phyloP scores from a whole-genome alignment of 768 basidiomycete species.

The Lanmaoa rubissima region DNA sequence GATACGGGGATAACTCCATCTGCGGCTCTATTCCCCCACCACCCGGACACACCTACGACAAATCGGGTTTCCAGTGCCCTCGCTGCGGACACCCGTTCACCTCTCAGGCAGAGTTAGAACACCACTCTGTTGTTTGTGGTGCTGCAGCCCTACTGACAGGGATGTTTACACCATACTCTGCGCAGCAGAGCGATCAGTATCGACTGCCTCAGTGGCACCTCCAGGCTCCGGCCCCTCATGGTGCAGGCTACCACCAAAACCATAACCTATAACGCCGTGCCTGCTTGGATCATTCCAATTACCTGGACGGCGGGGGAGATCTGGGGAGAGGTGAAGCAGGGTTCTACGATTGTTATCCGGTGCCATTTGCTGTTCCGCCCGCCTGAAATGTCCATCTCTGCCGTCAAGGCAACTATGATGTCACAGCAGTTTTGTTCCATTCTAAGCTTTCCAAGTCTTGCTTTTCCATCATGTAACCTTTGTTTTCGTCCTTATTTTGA shows the following conservation, averaged over 20 bases:
- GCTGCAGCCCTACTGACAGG: slow-evolving; percentile 9
- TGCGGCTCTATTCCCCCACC: slow-evolving; percentile 2
- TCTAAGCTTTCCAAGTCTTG: background rate
- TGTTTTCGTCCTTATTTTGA: background rate
- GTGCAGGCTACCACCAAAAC: background rate
- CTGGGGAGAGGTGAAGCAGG: background rate
- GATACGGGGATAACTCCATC: background rate
- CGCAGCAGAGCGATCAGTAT: background rate
- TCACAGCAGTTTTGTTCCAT: background rate
- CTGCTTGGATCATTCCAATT: background rate
- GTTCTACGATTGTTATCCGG: background rate
- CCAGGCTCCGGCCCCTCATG: background rate
- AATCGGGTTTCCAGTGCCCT: slow-evolving; percentile 1
- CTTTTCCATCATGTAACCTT: background rate
- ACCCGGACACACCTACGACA: background rate
- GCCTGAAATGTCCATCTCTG: background rate
- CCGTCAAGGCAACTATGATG: background rate
- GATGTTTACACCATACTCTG: slow-evolving; percentile 14
- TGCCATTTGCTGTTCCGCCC: background rate
- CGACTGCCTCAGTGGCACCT: background rate
- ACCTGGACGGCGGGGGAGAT: background rate
- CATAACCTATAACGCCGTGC: background rate
- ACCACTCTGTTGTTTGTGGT: slow-evolving; percentile 16
- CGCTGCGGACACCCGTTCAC: slow-evolving; percentile 13
- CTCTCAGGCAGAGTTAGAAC: slow-evolving; percentile 7